Evolutionary conservation across 2,329 filamentous ascomycete species (phyloP).

Genomic region (Truncatella angustata): DNA sequence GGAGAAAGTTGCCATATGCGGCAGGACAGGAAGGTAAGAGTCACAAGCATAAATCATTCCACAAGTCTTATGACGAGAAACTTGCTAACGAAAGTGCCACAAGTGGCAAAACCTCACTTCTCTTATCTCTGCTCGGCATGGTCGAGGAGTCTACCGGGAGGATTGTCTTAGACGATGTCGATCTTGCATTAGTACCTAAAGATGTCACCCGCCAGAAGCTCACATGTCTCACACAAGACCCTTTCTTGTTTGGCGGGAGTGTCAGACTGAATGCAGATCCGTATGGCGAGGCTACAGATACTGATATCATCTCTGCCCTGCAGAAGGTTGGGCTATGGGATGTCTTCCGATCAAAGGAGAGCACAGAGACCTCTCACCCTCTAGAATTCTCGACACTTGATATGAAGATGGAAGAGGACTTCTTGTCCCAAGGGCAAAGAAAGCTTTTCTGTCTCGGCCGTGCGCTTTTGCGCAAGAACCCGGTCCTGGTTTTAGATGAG

Average conservation of each 20-base stretch:
- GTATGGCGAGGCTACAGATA: background rate
- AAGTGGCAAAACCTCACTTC: slow-evolving; percentile 9
- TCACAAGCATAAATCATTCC: slow-evolving; percentile 8
- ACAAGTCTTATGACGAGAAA: slow-evolving; percentile 8
- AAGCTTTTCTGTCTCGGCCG: slow-evolving; percentile 4
- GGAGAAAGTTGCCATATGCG: slow-evolving; percentile 5
- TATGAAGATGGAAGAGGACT: background rate
- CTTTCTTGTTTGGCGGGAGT: background rate
- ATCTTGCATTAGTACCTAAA: slow-evolving; percentile 3
- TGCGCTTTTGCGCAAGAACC: background rate
- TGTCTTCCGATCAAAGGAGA: slow-evolving; percentile 7
- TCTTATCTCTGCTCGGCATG: slow-evolving; percentile 7
- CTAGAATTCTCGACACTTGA: slow-evolving; percentile 3
- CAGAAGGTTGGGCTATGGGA: background rate
- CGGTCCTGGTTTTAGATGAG: slow-evolving; percentile 1
- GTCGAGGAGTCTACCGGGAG: background rate
- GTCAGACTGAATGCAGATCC: background rate
- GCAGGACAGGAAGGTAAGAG: slow-evolving; percentile 7
- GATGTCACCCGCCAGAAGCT: background rate
- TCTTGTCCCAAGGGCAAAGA: background rate
- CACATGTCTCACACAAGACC: slow-evolving; percentile 2
- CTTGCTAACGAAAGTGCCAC: slow-evolving; percentile 6
- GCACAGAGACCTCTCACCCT: slow-evolving; percentile 3
- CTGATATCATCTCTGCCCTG: background rate
- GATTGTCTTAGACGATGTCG: slow-evolving; percentile 4